Percentiles rank a stretch among this genome's conserved stretches.
Conservation (phyloP, 2,329 filamentous ascomycete genomes). For the Microsporum audouinii region DNA sequence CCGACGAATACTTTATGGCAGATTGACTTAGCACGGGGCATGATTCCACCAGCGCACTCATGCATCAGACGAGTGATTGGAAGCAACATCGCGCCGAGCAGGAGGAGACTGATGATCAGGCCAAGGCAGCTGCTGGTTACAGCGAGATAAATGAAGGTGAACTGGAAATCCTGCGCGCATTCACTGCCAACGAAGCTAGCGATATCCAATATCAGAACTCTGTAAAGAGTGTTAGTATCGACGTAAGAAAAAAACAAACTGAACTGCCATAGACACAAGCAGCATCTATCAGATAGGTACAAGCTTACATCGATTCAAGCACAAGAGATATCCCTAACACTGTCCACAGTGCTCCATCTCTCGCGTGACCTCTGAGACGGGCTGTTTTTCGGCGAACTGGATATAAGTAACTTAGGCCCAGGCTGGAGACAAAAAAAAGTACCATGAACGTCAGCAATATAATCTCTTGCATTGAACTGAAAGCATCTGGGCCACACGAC, state of each 20-base stretch:
- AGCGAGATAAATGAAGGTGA: neutral
- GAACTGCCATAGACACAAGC: no score
- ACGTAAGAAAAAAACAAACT: neutral
- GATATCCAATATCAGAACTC: neutral
- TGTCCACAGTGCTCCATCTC: neutral
- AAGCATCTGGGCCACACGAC: neutral
- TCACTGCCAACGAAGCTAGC: neutral
- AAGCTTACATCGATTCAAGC: neutral
- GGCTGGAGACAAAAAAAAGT: neutral
- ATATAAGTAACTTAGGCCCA: neutral
- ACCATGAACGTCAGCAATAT: neutral
- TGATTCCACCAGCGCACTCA: neutral
- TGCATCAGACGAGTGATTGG: neutral
- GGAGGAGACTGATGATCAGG: neutral
- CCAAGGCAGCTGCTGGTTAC: neutral
- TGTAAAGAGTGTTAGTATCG: neutral
- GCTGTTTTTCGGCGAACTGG: neutral
- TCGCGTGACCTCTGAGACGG: neutral
- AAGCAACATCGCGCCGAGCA: neutral
- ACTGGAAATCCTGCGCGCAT: neutral
- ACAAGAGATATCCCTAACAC: neutral
- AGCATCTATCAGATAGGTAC: neutral
- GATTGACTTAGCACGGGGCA: neutral
- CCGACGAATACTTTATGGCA: neutral
- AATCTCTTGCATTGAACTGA: neutral